Percentiles rank a stretch among this genome's conserved stretches.
Evolutionary conservation across 176 grass and related monocot species (phyloP).

Genomic region (Oryza longistaminata): DNA sequence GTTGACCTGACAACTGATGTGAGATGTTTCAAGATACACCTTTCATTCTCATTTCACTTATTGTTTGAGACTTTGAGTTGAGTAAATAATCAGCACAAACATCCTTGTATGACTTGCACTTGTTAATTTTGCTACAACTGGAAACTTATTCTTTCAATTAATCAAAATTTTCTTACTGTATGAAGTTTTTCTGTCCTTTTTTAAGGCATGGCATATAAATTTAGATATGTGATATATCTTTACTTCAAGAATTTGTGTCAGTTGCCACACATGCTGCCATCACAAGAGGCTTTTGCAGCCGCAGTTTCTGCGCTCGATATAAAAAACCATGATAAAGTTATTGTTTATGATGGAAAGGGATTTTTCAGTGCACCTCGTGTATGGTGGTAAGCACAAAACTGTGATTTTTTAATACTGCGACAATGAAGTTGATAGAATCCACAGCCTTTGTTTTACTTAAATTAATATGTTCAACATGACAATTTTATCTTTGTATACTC

Average conservation of each 20-base stretch:
- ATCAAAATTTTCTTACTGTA: too few species aligned
- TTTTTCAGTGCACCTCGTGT: conserved; percentile 78
- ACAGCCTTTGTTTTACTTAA: conserved; percentile 14
- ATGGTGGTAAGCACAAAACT: conserved; percentile 73
- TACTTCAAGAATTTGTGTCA: conserved; percentile 30
- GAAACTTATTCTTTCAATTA: not conserved
- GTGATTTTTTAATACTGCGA: not conserved
- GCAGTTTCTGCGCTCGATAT: conserved; percentile 73
- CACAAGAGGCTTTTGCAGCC: conserved; percentile 77
- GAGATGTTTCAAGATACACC: conserved; percentile 27
- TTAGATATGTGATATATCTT: not conserved
- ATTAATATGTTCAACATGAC: not conserved
- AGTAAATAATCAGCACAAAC: not conserved
- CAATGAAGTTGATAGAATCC: not conserved
- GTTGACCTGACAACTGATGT: conserved; percentile 66
- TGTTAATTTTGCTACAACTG: not conserved
- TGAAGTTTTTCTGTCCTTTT: too few species aligned
- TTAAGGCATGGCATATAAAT: too few species aligned
- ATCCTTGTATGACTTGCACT: not conserved
- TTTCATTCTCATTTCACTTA: not conserved
- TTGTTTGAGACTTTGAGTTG: not conserved
- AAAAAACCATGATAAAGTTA: conserved; percentile 64
- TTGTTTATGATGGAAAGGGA: conserved; percentile 94
- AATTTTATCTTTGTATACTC: not conserved
- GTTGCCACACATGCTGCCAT: conserved; percentile 93